phyloP scores from a whole-genome alignment of 495 filamentous ascomycete species.

The Lophiostoma macrostomum region DNA sequence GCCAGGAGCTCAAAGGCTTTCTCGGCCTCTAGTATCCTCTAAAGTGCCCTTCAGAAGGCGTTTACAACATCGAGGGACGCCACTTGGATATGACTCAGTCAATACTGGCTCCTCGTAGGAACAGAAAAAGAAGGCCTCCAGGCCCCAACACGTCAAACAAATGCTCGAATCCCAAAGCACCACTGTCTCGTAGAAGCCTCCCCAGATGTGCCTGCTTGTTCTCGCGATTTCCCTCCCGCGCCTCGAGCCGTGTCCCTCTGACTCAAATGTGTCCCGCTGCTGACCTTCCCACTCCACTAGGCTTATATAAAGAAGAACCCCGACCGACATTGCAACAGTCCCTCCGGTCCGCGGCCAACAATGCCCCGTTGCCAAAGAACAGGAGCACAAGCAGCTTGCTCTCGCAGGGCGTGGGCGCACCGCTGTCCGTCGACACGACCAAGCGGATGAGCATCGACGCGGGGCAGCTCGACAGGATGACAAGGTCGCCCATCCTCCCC shows the following conservation, averaged over 20 bases:
- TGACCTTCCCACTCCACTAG: constrained; percentile 19
- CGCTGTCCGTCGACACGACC: constrained; percentile 14
- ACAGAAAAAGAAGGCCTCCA: no score
- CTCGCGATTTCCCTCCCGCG: no score
- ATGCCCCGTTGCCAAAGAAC: constrained; percentile 35
- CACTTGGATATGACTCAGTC: no score
- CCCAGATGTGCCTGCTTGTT: no score
- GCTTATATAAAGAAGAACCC: constrained; percentile 23
- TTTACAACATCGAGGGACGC: no score
- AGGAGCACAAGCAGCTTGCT: constrained; percentile 39
- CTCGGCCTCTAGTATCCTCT: no score
- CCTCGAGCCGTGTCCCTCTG: background rate
- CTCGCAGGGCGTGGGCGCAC: constrained; percentile 17
- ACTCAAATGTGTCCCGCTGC: constrained; percentile 15
- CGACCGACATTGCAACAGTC: constrained; percentile 1
- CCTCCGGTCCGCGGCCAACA: constrained; percentile 22
- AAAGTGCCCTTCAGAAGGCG: no score
- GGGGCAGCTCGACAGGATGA: constrained; percentile 30
- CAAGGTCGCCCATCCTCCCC: constrained; percentile 51
- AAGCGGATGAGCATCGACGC: constrained; percentile 35
- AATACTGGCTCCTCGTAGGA: no score
- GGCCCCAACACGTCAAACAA: no score
- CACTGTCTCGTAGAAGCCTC: no score
- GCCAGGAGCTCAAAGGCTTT: no score
- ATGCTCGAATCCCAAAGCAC: no score